A percentile compares a stretch with the other conserved stretches of the same genome.
phyloP scores from a whole-genome alignment of 1,284 basidiomycete genomes.

The Leccinum subspadiceum region DNA sequence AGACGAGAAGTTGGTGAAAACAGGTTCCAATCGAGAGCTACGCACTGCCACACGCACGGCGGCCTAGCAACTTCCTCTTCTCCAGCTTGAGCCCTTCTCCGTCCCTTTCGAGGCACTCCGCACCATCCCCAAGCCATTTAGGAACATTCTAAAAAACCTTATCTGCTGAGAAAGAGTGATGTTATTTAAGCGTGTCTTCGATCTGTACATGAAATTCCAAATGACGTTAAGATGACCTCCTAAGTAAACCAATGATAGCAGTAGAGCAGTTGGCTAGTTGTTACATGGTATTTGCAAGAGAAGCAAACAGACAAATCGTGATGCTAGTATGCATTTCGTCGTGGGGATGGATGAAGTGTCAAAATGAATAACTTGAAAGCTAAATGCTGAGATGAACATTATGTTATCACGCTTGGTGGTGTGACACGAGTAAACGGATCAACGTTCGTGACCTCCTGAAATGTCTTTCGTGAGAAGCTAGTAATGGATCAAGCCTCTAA shows the following conservation, averaged over 20 bases:
- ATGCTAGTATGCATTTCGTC: not conserved
- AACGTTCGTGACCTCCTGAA: not conserved
- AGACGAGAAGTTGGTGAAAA: not conserved
- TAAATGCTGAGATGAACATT: not conserved
- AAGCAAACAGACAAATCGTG: not conserved
- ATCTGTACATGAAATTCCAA: not conserved
- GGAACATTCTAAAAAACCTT: not conserved
- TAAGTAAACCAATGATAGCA: not conserved
- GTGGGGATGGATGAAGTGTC: not conserved
- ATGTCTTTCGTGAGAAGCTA: not conserved
- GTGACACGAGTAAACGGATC: slow-evolving; percentile 5
- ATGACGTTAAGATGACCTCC: not conserved
- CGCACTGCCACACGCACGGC: not conserved
- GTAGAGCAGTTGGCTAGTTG: not conserved
- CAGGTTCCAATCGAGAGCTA: not conserved
- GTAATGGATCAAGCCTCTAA: not conserved
- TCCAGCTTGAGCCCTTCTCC: not conserved
- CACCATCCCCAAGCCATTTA: not conserved
- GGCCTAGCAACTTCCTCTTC: not conserved
- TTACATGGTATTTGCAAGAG: not conserved
- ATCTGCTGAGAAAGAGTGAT: not conserved
- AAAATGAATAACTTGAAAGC: not conserved
- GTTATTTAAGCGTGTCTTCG: not conserved
- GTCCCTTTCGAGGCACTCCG: not conserved
- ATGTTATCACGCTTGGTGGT: not conserved